Base-by-base conservation (phyloP, 495 filamentous ascomycete genomes). In the Penicillium coffeae region DNA sequence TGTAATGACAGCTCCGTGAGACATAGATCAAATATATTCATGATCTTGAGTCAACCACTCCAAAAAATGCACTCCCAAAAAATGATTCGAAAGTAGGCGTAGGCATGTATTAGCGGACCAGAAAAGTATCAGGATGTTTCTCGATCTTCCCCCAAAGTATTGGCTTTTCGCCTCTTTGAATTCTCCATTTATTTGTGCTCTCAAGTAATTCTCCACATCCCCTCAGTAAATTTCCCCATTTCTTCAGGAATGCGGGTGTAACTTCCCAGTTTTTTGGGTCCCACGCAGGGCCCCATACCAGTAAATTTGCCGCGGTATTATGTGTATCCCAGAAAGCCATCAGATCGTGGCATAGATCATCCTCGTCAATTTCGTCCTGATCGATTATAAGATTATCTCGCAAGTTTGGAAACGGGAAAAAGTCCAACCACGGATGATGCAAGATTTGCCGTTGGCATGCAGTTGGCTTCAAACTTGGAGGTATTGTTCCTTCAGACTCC, bases 201-300 rank as follows among this genome's bases (percentile, higher is more conserved):
- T 0, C 8, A 13, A 42, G 21, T 30, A 42, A 13, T 2, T 42
- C 40, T 0, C 16, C 16, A 10, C 16, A 42, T 5, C 21, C 21
- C 3, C 40, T 20, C 16, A 79, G 35, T 19, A 74, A 47, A 50
- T 66, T 77, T 2, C 51, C 54, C 71, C 73, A 79, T 48, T 67
- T 73, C 16, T 30, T 47, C 33, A 59, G 36, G 38, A 79, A 77
- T 3, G 38, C 50, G 27, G 70, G 65, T 3, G 63, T 71, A 0
- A 73, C 47, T 49, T 77, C 75, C 75, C 74, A 79, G n/a, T 64
- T 65, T 0, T 38, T 49, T 0, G 59, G 38, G 32, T 68, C 54
- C 69, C 69, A 72, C 16, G 75, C 68, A 16, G 69, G 51, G 5
- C 71, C 66, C 75, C 75, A 79, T 9, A 75, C 67, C 33, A 78